These are phyloP conservation scores for Blastobotrys persicus DNA, from an alignment of 1,139 yeast genomes.

Conservation along the genomic window DNA sequence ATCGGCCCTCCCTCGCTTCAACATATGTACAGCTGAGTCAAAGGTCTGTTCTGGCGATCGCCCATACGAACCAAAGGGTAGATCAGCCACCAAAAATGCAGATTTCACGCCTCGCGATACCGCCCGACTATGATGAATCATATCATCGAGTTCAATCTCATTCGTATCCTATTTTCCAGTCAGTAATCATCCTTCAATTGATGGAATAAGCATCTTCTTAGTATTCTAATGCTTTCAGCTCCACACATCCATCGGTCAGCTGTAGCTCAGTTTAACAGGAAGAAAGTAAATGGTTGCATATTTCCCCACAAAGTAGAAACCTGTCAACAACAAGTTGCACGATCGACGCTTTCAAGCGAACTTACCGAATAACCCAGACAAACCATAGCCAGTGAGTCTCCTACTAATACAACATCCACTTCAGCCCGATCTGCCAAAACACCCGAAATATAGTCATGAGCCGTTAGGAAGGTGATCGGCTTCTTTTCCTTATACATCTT, in stretches of 20 bases:
- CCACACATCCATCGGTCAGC: too few species aligned
- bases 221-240: too few species aligned
- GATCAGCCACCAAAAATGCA: constrained; percentile 76
- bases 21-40: constrained; percentile 56
- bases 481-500: constrained; percentile 42
- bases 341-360: too few species aligned
- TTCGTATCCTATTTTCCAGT: constrained; percentile 55
- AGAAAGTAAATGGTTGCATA: too few species aligned
- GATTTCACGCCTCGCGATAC: constrained; percentile 67
- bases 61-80: constrained; percentile 89
- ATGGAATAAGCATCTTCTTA: too few species aligned
- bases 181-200: too few species aligned
- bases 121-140: constrained; percentile 70
- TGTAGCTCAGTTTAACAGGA: too few species aligned
- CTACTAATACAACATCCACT: constrained; percentile 72
- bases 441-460: constrained; percentile 83
- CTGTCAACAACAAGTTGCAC: too few species aligned
- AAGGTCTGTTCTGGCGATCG: constrained; percentile 61
- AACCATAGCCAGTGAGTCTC: constrained; percentile 93
- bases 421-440: constrained; percentile 66
- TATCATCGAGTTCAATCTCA: constrained; percentile 72
- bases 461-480: constrained; percentile 78
- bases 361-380: constrained; percentile 60
- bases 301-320: too few species aligned
- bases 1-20: constrained; percentile 65